These are phyloP conservation scores for Phytophthora fragariaefolia DNA, from an alignment of 352 stramenopile species.

Conservation along the genomic window DNA sequence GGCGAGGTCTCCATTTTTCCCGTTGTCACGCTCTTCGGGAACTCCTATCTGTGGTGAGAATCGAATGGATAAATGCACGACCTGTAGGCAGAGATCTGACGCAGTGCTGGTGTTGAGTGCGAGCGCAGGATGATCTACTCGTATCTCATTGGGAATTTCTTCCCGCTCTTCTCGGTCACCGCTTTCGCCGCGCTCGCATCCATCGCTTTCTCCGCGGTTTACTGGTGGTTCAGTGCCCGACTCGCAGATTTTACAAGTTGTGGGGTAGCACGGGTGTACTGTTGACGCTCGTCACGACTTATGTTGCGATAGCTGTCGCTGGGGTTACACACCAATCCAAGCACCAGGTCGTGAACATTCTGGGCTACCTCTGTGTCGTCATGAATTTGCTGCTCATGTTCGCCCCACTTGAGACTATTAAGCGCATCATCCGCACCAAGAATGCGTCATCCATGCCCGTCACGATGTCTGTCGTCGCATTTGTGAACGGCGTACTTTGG, in stretches of 20 bases:
- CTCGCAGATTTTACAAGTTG: conserved; percentile 11
- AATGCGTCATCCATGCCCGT: conserved; percentile 20
- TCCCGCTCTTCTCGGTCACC: conserved; percentile 45
- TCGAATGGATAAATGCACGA: background rate
- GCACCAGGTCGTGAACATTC: conserved; percentile 13
- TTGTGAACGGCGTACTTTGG: conserved; percentile 20
- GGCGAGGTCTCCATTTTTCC: conserved; percentile 25
- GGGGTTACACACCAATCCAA: conserved; percentile 21
- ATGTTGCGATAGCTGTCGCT: conserved; percentile 8
- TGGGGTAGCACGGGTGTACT: conserved; percentile 3
- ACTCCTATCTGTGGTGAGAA: conserved; percentile 29
- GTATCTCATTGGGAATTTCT: conserved; percentile 37
- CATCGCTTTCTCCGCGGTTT: conserved; percentile 36
- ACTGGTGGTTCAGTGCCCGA: conserved; percentile 27
- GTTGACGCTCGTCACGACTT: conserved; percentile 1
- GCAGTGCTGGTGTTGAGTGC: background rate
- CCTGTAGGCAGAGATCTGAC: background rate
- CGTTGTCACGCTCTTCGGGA: conserved; percentile 25
- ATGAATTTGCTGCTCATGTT: conserved; percentile 24
- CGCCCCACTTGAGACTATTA: conserved; percentile 24
- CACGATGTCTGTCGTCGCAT: conserved; percentile 15
- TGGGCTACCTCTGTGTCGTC: conserved; percentile 20
- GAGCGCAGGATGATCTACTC: conserved; percentile 35
- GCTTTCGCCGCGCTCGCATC: conserved; percentile 22
- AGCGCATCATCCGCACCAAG: conserved; percentile 14